Evolutionary conservation across 352 stramenopile species (phyloP).

Genomic region (Phytophthora agathidicida): DNA sequence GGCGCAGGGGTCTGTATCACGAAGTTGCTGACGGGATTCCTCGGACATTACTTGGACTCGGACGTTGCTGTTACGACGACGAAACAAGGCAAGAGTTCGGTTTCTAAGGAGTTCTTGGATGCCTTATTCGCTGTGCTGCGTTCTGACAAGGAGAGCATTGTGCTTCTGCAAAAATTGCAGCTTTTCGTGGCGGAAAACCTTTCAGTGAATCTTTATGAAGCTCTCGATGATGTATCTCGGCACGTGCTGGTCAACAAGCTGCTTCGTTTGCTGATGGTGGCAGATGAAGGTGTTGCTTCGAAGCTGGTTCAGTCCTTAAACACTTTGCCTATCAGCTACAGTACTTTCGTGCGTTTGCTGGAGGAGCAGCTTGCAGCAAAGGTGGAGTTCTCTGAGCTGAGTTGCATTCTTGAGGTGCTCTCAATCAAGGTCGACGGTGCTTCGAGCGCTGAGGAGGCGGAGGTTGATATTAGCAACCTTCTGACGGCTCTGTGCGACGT

Average conservation of each 20-base stretch:
- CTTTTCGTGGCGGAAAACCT: slow-evolving; percentile 46
- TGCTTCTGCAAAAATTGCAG: slow-evolving; percentile 51
- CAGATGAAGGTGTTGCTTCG: slow-evolving; percentile 63
- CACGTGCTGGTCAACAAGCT: slow-evolving; percentile 53
- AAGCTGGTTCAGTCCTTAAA: slow-evolving; percentile 62
- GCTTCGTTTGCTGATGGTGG: slow-evolving; percentile 64
- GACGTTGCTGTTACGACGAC: slow-evolving; percentile 33
- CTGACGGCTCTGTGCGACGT: slow-evolving; percentile 65
- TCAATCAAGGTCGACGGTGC: slow-evolving; percentile 65
- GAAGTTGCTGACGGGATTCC: slow-evolving; percentile 53
- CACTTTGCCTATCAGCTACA: slow-evolving; percentile 53
- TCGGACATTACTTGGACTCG: slow-evolving; percentile 61
- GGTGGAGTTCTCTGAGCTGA: slow-evolving; percentile 54
- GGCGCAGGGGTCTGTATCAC: background rate
- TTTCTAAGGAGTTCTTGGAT: slow-evolving; percentile 67
- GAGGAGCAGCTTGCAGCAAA: slow-evolving; percentile 42
- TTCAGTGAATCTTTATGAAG: slow-evolving; percentile 44
- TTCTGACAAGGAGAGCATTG: slow-evolving; percentile 37
- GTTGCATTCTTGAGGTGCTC: slow-evolving; percentile 81
- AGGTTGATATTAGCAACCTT: slow-evolving; percentile 42
- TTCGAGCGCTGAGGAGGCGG: slow-evolving; percentile 32
- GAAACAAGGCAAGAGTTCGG: slow-evolving; percentile 29
- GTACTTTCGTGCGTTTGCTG: slow-evolving; percentile 62
- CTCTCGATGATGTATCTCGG: slow-evolving; percentile 58
- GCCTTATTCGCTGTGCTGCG: slow-evolving; percentile 53